These are phyloP conservation scores for Euryodendron excelsum DNA, from an alignment of 148 eudicot genomes.

Conservation along the genomic window DNA sequence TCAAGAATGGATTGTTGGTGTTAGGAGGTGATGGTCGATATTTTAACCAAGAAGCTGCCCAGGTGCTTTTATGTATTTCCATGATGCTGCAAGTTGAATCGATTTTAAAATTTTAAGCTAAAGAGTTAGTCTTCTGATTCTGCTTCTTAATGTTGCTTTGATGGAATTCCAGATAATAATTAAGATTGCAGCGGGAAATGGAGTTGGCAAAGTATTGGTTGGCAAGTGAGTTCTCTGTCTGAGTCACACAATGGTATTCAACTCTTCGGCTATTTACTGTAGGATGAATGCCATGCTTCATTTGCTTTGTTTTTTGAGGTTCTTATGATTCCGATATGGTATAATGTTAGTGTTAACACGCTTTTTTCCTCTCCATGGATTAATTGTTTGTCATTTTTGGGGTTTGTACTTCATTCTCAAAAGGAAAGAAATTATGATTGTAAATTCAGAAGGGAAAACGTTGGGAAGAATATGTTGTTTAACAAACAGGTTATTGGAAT, in stretches of 20 bases:
- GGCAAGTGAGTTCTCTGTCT: slow-evolving; percentile 70
- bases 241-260: not conserved
- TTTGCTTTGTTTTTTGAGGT: not conserved
- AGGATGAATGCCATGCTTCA: not conserved
- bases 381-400: slow-evolving; percentile 1
- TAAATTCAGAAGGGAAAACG: not conserved
- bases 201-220: slow-evolving; percentile 85
- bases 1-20: slow-evolving; percentile 69
- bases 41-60: slow-evolving; percentile 92
- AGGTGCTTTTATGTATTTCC: slow-evolving; percentile 41
- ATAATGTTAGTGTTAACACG: not conserved
- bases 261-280: not conserved
- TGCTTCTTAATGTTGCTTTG: slow-evolving; percentile 11
- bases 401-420: not conserved
- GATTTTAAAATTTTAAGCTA: not conserved
- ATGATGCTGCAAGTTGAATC: not conserved
- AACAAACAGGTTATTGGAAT: not conserved
- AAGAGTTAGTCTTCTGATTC: not conserved
- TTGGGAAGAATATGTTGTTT: not conserved
- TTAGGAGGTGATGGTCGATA: slow-evolving; percentile 99
- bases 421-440: not conserved
- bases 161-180: slow-evolving; percentile 64
- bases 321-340: not conserved
- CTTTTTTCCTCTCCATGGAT: not conserved
- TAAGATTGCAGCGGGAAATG: slow-evolving; percentile 96